phyloP scores from a whole-genome alignment of 129 eudicot species.

The Artemisia argyi region DNA sequence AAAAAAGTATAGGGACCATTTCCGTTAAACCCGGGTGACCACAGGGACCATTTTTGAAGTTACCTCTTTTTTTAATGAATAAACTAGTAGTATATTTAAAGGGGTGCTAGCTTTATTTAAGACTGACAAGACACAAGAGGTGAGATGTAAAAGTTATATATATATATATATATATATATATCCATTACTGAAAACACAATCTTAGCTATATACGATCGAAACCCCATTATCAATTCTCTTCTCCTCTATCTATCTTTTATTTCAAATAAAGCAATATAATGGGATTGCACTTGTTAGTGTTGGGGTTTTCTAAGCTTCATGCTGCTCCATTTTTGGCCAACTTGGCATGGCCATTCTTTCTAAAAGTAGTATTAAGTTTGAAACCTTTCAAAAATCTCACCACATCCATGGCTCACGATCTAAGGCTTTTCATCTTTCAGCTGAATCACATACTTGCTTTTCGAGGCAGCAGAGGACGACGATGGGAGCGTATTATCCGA shows the following conservation, averaged over 20 bases:
- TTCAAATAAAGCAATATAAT: too few relatives aligned
- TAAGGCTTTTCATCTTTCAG: conserved; percentile 24
- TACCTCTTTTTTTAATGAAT: too few relatives aligned
- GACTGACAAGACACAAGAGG: too few relatives aligned
- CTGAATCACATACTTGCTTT: conserved; percentile 11
- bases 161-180: too few relatives aligned
- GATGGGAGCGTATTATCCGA: conserved; percentile 18
- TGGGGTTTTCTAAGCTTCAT: conserved; percentile 21
- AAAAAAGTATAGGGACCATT: too few relatives aligned
- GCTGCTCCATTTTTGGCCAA: conserved; percentile 21
- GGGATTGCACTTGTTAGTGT: conserved; percentile 28
- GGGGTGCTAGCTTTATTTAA: too few relatives aligned
- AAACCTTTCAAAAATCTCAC: conserved; percentile 19
- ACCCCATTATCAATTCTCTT: conserved; percentile 2
- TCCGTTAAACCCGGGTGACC: too few relatives aligned
- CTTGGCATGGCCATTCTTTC: conserved; percentile 23
- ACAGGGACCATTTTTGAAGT: too few relatives aligned
- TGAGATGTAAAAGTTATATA: too few relatives aligned
- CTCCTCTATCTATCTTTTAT: too few relatives aligned
- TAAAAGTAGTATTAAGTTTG: conserved; percentile 22
- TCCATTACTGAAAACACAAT: too few relatives aligned
- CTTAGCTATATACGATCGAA: not conserved
- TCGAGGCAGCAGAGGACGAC: not conserved
- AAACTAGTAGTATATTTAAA: too few relatives aligned
- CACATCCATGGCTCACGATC: conserved; percentile 20